phyloP scores from a whole-genome alignment of 192 early-diverging fungal genomes.

The Tieghemiomyces parasiticus region DNA sequence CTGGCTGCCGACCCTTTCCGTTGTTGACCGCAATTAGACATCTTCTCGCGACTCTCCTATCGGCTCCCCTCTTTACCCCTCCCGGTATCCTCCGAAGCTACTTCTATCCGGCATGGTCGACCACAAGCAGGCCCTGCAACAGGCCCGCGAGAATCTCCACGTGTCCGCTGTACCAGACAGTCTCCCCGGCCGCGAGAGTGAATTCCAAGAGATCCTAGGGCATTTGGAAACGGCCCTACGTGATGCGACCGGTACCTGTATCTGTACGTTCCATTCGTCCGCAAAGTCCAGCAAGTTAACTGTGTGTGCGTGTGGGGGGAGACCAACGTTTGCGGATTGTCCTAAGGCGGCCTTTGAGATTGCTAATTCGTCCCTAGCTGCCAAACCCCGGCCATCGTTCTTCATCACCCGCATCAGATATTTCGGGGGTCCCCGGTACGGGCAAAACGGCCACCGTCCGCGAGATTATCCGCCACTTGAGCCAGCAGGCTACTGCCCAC shows the following conservation, averaged over 20 bases:
- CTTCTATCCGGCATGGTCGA: not conserved
- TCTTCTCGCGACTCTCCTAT: too few relatives aligned
- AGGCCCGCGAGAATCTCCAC: conserved; percentile 63
- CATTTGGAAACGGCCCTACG: conserved; percentile 65
- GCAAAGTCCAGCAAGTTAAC: not conserved
- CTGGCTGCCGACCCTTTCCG: too few relatives aligned
- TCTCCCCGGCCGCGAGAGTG: conserved; percentile 87
- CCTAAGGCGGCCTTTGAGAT: not conserved
- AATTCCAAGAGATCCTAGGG: conserved; percentile 69
- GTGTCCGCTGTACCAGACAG: conserved; percentile 77
- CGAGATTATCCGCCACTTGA: conserved; percentile 61
- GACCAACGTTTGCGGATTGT: not conserved
- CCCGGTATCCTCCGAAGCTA: too few relatives aligned
- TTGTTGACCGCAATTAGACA: too few relatives aligned
- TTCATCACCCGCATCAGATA: conserved; percentile 30
- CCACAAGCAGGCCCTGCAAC: not conserved
- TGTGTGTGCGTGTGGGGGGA: not conserved
- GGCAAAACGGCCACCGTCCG: conserved; percentile 94
- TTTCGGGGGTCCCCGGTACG: conserved; percentile 92
- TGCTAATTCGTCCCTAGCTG: not conserved
- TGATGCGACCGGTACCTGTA: conserved; percentile 67
- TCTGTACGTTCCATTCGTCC: conserved; percentile 39
- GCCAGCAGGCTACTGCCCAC: conserved; percentile 34
- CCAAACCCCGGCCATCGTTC: not conserved
- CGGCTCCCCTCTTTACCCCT: too few relatives aligned